Percentiles rank a stretch among this genome's conserved stretches.
These are phyloP conservation scores for Globisporangium yorkense DNA, from an alignment of 352 stramenopile species.

Conservation along the genomic window DNA sequence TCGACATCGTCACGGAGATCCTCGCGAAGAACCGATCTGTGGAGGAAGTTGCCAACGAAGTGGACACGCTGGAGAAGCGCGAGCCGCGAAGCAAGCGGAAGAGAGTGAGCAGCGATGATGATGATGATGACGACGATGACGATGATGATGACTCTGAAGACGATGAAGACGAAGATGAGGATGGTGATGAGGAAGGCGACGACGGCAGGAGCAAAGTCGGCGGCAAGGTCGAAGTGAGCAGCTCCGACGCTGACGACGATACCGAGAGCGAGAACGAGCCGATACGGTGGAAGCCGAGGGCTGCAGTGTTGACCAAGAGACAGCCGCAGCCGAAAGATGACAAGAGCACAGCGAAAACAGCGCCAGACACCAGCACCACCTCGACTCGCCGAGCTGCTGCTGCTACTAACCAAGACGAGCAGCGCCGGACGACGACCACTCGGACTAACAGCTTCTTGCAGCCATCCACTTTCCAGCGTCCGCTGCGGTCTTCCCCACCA, in stretches of 20 bases:
- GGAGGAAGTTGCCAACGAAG: background rate
- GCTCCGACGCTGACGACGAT: background rate
- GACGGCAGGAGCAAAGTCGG: background rate
- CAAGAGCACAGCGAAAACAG: no score
- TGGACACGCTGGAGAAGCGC: background rate
- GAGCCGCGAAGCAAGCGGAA: background rate
- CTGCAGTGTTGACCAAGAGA: no score
- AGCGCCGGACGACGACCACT: no score
- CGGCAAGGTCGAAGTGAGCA: background rate
- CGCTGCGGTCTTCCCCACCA: background rate
- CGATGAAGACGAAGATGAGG: background rate
- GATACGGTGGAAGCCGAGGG: background rate
- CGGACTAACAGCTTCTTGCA: background rate
- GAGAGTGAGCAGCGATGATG: background rate
- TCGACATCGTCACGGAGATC: constrained; percentile 4
- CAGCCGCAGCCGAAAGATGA: no score
- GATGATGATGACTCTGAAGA: background rate
- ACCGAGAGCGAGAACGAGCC: background rate
- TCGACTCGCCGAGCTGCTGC: no score
- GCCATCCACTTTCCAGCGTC: background rate
- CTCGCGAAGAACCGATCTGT: background rate
- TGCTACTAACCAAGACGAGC: no score
- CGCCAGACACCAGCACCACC: background rate
- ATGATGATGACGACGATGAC: background rate
- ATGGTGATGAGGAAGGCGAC: background rate